Percentiles rank a stretch among this genome's conserved stretches.
phyloP scores from a whole-genome alignment of 2,329 filamentous ascomycete genomes.

The Aspergillus sojae region DNA sequence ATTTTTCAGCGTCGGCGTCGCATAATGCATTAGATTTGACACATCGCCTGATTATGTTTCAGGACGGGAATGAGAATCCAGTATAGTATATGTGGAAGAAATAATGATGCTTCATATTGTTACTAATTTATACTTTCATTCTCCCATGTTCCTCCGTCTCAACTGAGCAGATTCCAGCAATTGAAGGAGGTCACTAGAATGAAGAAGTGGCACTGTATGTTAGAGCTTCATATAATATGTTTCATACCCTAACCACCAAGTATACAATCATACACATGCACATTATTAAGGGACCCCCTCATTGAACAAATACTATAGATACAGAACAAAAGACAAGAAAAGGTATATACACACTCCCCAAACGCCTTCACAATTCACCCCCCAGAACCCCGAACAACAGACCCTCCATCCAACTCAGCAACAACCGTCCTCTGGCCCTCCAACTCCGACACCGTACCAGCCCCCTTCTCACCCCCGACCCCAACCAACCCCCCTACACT shows the following conservation, averaged over 20 bases:
- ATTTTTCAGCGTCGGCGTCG: conserved; percentile 26
- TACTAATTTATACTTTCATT: background rate
- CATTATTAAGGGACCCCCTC: background rate
- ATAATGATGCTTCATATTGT: background rate
- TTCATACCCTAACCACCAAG: background rate
- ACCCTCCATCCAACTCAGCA: background rate
- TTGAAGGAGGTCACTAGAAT: background rate
- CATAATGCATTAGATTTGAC: conserved; percentile 15
- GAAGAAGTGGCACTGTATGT: background rate
- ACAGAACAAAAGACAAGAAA: background rate
- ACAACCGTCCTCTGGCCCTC: background rate
- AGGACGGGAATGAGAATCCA: background rate
- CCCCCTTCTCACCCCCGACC: background rate
- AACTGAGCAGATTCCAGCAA: background rate
- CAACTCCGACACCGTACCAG: background rate
- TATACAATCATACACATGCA: background rate
- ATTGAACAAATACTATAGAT: background rate
- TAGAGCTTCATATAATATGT: background rate
- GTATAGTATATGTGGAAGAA: background rate
- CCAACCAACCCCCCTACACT: background rate
- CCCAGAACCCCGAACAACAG: background rate
- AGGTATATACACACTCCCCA: background rate
- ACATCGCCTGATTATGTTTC: background rate
- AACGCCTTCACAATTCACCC: background rate
- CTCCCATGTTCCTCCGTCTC: background rate